Evolutionary conservation across 805 yeast species (phyloP).

Genomic region (Vanderwaltozyma verrucispora): DNA sequence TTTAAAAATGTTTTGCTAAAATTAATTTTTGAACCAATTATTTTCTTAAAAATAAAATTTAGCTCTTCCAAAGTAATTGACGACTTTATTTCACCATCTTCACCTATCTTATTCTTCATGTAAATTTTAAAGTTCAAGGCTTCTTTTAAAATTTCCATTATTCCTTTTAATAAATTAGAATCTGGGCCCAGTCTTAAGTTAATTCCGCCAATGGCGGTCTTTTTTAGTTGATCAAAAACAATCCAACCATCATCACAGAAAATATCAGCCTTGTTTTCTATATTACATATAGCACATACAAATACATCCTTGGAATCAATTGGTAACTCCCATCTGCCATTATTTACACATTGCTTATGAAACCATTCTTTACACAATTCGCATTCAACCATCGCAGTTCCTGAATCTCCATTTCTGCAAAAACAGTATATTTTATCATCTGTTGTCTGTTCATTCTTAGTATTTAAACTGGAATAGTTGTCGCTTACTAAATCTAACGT

Average conservation of each 20-base stretch:
- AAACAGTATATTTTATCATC: constrained; percentile 37
- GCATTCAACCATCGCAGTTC: constrained; percentile 56
- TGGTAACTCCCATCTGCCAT: constrained; percentile 26
- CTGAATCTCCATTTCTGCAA: constrained; percentile 50
- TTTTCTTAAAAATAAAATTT: constrained; percentile 37
- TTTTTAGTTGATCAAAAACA: constrained; percentile 12
- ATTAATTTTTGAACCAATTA: constrained; percentile 33
- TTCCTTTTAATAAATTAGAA: constrained; percentile 5
- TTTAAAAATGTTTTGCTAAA: constrained; percentile 6
- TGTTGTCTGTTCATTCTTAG: not conserved
- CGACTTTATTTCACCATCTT: constrained; percentile 11
- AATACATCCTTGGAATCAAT: constrained; percentile 31
- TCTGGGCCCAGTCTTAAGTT: constrained; percentile 16
- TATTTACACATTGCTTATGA: constrained; percentile 48
- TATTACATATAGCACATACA: constrained; percentile 47
- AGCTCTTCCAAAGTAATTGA: constrained; percentile 23
- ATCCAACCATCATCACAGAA: constrained; percentile 8
- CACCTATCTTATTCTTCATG: constrained; percentile 6
- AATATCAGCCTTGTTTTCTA: constrained; percentile 5
- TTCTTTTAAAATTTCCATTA: constrained; percentile 9
- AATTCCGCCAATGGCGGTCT: constrained; percentile 11
- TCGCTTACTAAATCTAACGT: constrained; percentile 22
- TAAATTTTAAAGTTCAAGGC: constrained; percentile 9
- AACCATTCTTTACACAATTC: constrained; percentile 66
- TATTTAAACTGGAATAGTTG: not conserved